A percentile compares a stretch with the other conserved stretches of the same genome.
phyloP scores from a whole-genome alignment of 441 rosid genomes.

The Erysimum pusillum region DNA sequence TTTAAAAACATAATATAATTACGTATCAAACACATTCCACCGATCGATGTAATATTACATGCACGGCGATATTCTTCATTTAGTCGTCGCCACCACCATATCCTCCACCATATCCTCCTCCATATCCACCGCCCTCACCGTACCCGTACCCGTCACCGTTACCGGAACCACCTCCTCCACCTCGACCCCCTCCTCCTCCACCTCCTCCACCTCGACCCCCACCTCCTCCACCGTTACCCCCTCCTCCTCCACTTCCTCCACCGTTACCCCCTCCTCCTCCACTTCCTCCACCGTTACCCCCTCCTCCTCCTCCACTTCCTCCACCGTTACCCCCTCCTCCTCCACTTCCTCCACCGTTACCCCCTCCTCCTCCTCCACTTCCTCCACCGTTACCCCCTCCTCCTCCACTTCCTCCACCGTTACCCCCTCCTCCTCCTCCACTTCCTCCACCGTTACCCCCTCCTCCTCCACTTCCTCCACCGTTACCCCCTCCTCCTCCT shows the following conservation, averaged over 20 bases:
- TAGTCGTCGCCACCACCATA: conserved; percentile 48
- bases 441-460: conserved; percentile 48
- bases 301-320: too few relatives aligned
- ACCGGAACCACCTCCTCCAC: conserved; percentile 55
- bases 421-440: conserved; percentile 60
- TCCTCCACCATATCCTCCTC: conserved; percentile 60
- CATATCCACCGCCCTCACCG: conserved; percentile 55
- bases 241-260: too few relatives aligned
- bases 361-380: too few relatives aligned
- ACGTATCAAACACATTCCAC: conserved; percentile 25
- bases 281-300: too few relatives aligned
- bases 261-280: too few relatives aligned
- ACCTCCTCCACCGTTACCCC: too few relatives aligned
- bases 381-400: too few relatives aligned
- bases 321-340: too few relatives aligned
- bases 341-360: too few relatives aligned
- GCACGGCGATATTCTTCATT: conserved; percentile 37
- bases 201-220: conserved; percentile 40
- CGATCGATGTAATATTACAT: conserved; percentile 27
- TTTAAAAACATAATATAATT: not conserved
- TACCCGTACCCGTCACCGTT: conserved; percentile 51
- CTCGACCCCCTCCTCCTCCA: conserved; percentile 41
- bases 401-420: too few relatives aligned
- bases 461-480: conserved; percentile 46
- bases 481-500: too few relatives aligned